phyloP scores from a whole-genome alignment of 1,139 yeast genomes.

The Magnusiomyces tetraspermus region DNA sequence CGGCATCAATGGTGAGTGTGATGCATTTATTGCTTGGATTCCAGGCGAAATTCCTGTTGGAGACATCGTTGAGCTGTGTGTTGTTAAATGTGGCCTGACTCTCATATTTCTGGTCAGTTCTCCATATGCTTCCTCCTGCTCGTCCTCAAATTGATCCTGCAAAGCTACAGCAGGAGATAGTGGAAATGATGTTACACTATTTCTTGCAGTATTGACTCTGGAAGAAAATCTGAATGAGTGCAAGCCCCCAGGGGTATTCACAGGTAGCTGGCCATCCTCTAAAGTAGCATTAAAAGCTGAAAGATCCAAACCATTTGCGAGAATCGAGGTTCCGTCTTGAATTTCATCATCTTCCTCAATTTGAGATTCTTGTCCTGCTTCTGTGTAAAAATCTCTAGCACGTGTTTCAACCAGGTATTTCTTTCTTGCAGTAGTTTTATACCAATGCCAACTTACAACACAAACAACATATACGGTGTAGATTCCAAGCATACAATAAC shows the following conservation, averaged over 20 bases:
- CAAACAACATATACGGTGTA: conserved; percentile 49
- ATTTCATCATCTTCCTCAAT: conserved; percentile 22
- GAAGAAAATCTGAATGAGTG: not conserved
- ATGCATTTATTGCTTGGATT: not conserved
- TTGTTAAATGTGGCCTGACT: conserved; percentile 14
- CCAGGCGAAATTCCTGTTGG: conserved; percentile 2
- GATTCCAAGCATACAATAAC: conserved; percentile 41
- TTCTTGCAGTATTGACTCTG: not conserved
- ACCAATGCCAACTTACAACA: conserved; percentile 38
- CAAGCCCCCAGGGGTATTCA: not conserved
- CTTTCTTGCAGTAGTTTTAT: conserved; percentile 22
- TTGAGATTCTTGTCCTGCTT: conserved; percentile 21
- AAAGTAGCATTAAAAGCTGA: conserved; percentile 11
- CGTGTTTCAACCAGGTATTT: conserved; percentile 21
- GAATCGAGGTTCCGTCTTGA: conserved; percentile 13
- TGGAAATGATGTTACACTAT: not conserved
- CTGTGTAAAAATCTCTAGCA: conserved; percentile 26
- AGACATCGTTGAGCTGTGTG: not conserved
- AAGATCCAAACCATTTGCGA: conserved; percentile 20
- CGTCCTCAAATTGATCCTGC: conserved; percentile 18
- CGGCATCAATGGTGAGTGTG: conserved; percentile 18
- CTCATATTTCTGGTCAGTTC: conserved; percentile 27
- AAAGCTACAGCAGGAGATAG: conserved; percentile 4
- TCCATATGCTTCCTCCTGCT: conserved; percentile 22
- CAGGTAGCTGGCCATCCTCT: not conserved